Evolutionary conservation across 768 basidiomycete genomes (phyloP).

Genomic region (Harrya chromipes): DNA sequence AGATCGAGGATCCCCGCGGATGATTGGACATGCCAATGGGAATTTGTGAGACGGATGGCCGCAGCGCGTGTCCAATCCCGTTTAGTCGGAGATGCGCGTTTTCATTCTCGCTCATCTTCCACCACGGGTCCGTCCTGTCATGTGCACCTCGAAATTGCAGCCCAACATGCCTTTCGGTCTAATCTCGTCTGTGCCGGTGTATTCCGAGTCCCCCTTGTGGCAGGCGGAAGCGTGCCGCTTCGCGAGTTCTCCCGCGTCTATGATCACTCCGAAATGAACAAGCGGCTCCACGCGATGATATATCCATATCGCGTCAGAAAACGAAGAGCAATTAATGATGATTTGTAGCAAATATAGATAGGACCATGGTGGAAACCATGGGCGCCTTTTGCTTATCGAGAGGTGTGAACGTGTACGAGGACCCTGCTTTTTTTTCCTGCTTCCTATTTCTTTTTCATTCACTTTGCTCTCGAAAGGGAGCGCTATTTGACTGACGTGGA

Average conservation of each 20-base stretch:
- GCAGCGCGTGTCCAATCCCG: neutral
- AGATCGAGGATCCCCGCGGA: neutral
- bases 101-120: conserved; percentile 3
- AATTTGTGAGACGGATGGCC: neutral
- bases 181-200: neutral
- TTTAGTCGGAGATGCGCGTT: neutral
- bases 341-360: neutral
- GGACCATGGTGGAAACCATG: neutral
- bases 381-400: conserved; percentile 5
- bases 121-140: conserved; percentile 5
- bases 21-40: neutral
- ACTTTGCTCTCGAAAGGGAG: neutral
- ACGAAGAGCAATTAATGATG: conserved; percentile 5
- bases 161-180: conserved; percentile 1
- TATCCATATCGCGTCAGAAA: conserved; percentile 7
- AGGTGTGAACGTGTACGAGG: conserved; percentile 2
- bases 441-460: neutral
- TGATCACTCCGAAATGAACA: conserved; percentile 18
- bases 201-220: conserved; percentile 1
- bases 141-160: conserved; percentile 7
- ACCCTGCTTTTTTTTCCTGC: conserved; percentile 6
- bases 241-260: neutral
- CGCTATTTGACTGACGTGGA: neutral
- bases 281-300: conserved; percentile 17
- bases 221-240: conserved; percentile 4